Percentiles rank a stretch among this genome's conserved stretches.
These are phyloP conservation scores for Paxillus ammoniavirescens DNA, from an alignment of 768 basidiomycete genomes.

Conservation along the genomic window DNA sequence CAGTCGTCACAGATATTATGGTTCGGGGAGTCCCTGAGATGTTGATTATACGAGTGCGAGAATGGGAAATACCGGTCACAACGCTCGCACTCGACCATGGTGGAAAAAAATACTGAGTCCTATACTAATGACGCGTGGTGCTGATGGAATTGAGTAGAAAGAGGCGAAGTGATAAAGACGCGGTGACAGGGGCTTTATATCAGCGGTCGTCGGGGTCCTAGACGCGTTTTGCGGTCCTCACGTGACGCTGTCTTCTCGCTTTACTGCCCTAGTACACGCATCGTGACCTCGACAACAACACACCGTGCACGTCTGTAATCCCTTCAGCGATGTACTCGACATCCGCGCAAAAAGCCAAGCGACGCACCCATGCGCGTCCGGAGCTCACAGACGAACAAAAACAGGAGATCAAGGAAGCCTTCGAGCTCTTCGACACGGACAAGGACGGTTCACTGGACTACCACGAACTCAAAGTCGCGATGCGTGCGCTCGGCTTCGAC, in stretches of 20 bases:
- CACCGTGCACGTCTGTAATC: not conserved
- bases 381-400: conserved; percentile 88
- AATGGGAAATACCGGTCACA: conserved; percentile 39
- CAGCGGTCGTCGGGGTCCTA: conserved; percentile 24
- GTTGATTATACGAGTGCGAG: conserved; percentile 32
- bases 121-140: not conserved
- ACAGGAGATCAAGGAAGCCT: conserved; percentile 97
- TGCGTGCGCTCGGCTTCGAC: conserved; percentile 97
- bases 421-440: conserved; percentile 98
- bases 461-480: conserved; percentile 98
- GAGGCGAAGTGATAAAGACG: conserved; percentile 4
- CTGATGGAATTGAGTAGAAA: not conserved
- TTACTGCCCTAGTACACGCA: not conserved
- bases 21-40: conserved; percentile 31
- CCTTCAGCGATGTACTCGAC: conserved; percentile 50
- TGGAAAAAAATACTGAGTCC: not conserved
- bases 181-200: conserved; percentile 6
- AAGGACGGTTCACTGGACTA: conserved; percentile 96
- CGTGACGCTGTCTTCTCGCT: conserved; percentile 17
- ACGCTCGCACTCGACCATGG: conserved; percentile 36
- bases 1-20: conserved; percentile 52
- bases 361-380: conserved; percentile 72
- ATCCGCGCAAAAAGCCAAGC: conserved; percentile 69
- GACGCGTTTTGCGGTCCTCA: conserved; percentile 24
- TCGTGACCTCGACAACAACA: not conserved